These are phyloP conservation scores for Heliocybe sulcata DNA, from an alignment of 1,284 basidiomycete genomes.

Conservation along the genomic window DNA sequence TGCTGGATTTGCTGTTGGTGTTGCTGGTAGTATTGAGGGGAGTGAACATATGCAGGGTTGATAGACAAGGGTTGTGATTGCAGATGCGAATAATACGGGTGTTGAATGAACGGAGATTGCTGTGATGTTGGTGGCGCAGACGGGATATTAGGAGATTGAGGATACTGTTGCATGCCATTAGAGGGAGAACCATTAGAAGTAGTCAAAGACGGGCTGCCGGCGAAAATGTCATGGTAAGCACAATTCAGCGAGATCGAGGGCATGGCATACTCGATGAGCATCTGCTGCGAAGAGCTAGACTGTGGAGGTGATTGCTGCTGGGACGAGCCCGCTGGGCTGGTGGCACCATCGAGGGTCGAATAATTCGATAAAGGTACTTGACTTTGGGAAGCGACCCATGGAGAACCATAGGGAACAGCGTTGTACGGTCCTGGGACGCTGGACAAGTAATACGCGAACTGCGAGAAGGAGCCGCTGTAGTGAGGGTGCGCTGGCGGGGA, in stretches of 20 bases:
- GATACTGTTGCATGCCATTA: slow-evolving; percentile 20
- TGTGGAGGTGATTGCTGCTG: slow-evolving; percentile 14
- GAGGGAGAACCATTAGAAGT: slow-evolving; percentile 31
- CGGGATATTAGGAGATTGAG: slow-evolving; percentile 8
- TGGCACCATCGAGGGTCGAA: slow-evolving; percentile 70
- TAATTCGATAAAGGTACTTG: slow-evolving; percentile 64
- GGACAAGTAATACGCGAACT: slow-evolving; percentile 29
- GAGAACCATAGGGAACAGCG: slow-evolving; percentile 38
- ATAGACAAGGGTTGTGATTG: slow-evolving; percentile 11
- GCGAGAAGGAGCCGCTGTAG: slow-evolving; percentile 30
- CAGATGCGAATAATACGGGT: slow-evolving; percentile 29
- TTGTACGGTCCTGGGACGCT: slow-evolving; percentile 43
- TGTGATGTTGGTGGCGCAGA: slow-evolving; percentile 17
- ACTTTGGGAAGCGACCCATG: slow-evolving; percentile 34
- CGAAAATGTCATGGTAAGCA: slow-evolving; percentile 3
- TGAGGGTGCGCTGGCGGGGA: slow-evolving; percentile 32
- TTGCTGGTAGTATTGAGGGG: slow-evolving; percentile 32
- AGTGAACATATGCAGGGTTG: slow-evolving; percentile 29
- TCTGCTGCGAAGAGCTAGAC: slow-evolving; percentile 26
- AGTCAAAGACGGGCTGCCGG: slow-evolving; percentile 40
- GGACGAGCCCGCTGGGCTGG: slow-evolving; percentile 24
- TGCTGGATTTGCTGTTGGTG: slow-evolving; percentile 23
- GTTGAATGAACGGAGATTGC: slow-evolving; percentile 28
- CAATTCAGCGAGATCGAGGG: slow-evolving; percentile 6
- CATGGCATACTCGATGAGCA: slow-evolving; percentile 45